Conservation (phyloP, 2,329 filamentous ascomycete species). For the Fusarium siculi region DNA sequence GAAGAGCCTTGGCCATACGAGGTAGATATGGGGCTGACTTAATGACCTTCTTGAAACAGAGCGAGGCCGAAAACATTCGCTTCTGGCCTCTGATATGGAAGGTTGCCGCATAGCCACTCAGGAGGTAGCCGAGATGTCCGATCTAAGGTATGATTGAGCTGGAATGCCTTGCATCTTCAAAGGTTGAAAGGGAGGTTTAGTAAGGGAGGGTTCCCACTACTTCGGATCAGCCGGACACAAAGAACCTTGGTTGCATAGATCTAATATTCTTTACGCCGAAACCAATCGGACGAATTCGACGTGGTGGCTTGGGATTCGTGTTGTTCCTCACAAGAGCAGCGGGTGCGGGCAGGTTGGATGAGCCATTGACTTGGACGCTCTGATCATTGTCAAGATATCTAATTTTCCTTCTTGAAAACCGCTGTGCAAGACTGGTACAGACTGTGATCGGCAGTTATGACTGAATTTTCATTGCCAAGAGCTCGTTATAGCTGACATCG, state of each 20-base stretch:
- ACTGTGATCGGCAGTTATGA: fast-evolving
- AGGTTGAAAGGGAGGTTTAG: not conserved
- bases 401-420: fast-evolving
- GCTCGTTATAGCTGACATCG: too few relatives aligned
- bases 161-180: not conserved
- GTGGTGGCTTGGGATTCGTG: not conserved
- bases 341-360: fast-evolving
- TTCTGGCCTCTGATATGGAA: not conserved
- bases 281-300: fast-evolving
- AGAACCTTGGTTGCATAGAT: too few relatives aligned
- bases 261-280: not conserved
- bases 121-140: not conserved
- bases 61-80: not conserved
- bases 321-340: too few relatives aligned
- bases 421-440: fast-evolving
- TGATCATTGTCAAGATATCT: fast-evolving
- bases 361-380: fast-evolving
- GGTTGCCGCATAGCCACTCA: fast-evolving
- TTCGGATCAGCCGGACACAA: not conserved
- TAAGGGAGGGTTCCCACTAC: not conserved
- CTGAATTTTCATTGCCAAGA: too few relatives aligned
- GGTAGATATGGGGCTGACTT: not conserved
- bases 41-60: not conserved
- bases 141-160: not conserved
- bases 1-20: not conserved